Evolutionary conservation across 164 flowering plant species (phyloP).

Genomic region (Houttuynia cordata): DNA sequence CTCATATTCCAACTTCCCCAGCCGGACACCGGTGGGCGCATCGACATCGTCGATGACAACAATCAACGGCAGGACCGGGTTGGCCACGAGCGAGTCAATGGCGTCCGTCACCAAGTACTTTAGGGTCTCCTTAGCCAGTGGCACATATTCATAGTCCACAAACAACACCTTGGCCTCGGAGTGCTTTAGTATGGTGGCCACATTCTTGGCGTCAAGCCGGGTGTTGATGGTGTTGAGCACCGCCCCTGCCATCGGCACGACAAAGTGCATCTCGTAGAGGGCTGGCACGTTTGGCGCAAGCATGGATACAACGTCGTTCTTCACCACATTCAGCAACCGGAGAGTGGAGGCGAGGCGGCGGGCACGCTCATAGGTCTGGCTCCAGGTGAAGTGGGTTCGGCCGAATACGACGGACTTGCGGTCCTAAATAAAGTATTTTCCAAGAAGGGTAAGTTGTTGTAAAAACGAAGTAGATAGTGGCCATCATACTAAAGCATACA

Average conservation of each 20-base stretch:
- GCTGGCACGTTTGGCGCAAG: conserved; percentile 90
- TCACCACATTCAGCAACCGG: conserved; percentile 31
- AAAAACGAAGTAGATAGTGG: no score
- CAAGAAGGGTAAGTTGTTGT: no score
- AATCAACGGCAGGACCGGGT: conserved; percentile 27
- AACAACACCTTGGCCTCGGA: conserved; percentile 77
- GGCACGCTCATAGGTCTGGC: no score
- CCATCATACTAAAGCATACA: no score
- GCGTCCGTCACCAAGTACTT: conserved; percentile 10
- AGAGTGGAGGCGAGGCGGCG: conserved; percentile 68
- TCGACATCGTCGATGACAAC: conserved; percentile 58
- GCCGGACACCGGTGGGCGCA: conserved; percentile 40
- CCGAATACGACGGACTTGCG: conserved; percentile 61
- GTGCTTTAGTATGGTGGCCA: no score
- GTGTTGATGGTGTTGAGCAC: conserved; percentile 76
- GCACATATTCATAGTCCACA: conserved; percentile 51
- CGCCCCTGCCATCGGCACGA: conserved; percentile 93
- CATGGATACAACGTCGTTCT: conserved; percentile 70
- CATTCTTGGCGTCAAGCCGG: conserved; percentile 65
- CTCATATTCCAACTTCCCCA: conserved; percentile 62
- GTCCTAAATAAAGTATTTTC: no score
- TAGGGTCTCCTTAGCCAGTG: no score
- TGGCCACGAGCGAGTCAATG: background rate
- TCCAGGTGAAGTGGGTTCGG: conserved; percentile 45
- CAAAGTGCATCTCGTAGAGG: conserved; percentile 86